Evolutionary conservation across 805 yeast species (phyloP), one percentile per base, ranked within the genome.

Genomic region (Yamadazyma takamatsuzukensis): DNA sequence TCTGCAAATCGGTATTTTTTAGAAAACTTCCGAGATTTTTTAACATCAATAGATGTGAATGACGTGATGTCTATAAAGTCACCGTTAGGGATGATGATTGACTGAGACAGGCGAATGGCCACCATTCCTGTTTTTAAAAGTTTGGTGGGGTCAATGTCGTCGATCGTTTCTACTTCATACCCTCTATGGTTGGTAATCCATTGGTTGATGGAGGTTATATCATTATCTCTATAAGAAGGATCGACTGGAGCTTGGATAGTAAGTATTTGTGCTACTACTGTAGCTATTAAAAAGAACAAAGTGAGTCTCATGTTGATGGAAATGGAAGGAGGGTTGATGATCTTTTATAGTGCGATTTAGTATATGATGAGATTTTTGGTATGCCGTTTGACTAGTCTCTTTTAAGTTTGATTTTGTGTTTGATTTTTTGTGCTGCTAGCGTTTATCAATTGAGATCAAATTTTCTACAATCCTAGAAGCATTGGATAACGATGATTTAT

Each of bases 111-210:
- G 16, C 11, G 15, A 1, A 48, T 27, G 12, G 30, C 38, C 5
- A 37, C 40, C 3, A 38, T 43, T 14, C 50, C 51, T 14, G 34
- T 33, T 13, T 36, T 38, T 15, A 36, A 11, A 7, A 48, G 26
- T 12, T 27, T 34, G 14, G 21, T 30, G 4, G 48, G 33, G 2
- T 25, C 29, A 9, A 48, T 7, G 6, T 41, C 43, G 9, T 33
- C 41, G 26, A 36, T 22, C n/a, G 32, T 13, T 5, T 22, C 33
- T 4, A 47, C 37, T 12, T 30, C 37, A 21, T 29, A n/a, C 5
- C 35, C 33, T 11, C 13, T 24, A 18, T 31, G 35, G 23, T 15
- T 27, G 4, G 14, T 13, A 4, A 30, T 21, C 39, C 39, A 35
- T 12, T 14, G n/a, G n/a, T n/a, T n/a, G n/a, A n/a, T n/a, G n/a